A percentile compares a stretch with the other conserved stretches of the same genome.
Evolutionary conservation across 306 rosid genomes (phyloP).

Genomic region (Quercus rubra): DNA sequence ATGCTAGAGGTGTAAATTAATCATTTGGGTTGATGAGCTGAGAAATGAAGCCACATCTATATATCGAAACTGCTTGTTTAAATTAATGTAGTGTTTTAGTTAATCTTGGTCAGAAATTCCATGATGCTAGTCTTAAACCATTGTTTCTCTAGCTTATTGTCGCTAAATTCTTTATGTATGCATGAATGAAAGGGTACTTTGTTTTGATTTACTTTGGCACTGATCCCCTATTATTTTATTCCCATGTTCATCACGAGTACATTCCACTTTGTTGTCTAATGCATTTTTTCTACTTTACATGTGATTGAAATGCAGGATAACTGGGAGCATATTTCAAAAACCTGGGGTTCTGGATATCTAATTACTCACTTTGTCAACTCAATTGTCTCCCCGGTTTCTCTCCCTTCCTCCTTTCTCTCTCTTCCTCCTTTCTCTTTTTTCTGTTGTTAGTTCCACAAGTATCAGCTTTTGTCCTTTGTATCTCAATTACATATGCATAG

Average conservation of each 20-base stretch:
- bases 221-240: not conserved
- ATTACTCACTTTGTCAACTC: conserved; percentile 65
- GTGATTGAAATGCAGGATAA: conserved; percentile 45
- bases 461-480: not conserved
- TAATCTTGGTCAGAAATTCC: not conserved
- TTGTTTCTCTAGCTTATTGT: not conserved
- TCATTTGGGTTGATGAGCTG: no score
- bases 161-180: not conserved
- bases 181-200: not conserved
- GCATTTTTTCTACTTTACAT: not conserved
- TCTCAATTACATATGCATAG: not conserved
- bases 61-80: not conserved
- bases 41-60: not conserved
- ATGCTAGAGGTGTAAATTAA: no score
- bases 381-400: conserved; percentile 71
- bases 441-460: conserved; percentile 3
- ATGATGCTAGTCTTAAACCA: not conserved
- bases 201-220: not conserved
- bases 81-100: not conserved
- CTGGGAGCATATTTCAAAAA: conserved; percentile 60
- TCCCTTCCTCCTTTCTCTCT: conserved; percentile 6
- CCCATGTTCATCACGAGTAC: no score
- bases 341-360: conserved; percentile 76
- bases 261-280: not conserved
- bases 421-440: no score